A percentile compares a stretch with the other conserved stretches of the same genome.
Conservation (phyloP, 495 filamentous ascomycete species). For the Aspergillus incahuasiensis region DNA sequence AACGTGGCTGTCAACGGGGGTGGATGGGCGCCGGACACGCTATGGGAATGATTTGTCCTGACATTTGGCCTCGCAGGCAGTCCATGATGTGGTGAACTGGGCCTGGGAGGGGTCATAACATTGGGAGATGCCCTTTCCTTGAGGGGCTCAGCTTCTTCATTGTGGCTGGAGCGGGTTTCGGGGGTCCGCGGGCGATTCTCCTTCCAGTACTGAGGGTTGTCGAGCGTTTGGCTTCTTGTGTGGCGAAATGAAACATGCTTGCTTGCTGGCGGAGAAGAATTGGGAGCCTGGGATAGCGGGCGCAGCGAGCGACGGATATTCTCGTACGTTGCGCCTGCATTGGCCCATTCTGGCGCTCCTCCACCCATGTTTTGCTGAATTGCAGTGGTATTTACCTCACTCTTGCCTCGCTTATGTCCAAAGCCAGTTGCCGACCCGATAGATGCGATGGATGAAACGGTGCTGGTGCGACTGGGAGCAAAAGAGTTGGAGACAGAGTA, state of each 20-base stretch:
- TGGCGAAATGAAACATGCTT: slow-evolving; percentile 34
- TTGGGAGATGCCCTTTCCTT: slow-evolving; percentile 21
- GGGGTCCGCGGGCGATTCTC: slow-evolving; percentile 32
- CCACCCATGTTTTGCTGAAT: slow-evolving; percentile 31
- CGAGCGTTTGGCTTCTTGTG: slow-evolving; percentile 41
- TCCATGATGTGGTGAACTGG: slow-evolving; percentile 17
- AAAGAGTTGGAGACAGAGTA: slow-evolving; percentile 67
- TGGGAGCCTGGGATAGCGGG: slow-evolving; percentile 67
- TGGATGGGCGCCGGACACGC: slow-evolving; percentile 39
- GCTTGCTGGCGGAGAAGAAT: slow-evolving; percentile 35
- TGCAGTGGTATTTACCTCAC: slow-evolving; percentile 55
- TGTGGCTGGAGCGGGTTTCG: slow-evolving; percentile 25
- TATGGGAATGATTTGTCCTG: slow-evolving; percentile 36
- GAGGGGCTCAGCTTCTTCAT: slow-evolving; percentile 32
- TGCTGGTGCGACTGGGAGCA: slow-evolving; percentile 67
- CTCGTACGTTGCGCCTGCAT: slow-evolving; percentile 57
- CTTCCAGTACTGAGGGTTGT: slow-evolving; percentile 35
- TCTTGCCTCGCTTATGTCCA: slow-evolving; percentile 72
- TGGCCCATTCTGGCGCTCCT: slow-evolving; percentile 32
- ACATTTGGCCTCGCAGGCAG: slow-evolving; percentile 34
- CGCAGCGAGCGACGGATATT: slow-evolving; percentile 71
- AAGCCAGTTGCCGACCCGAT: slow-evolving; percentile 47
- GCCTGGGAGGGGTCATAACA: slow-evolving; percentile 29
- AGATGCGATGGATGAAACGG: slow-evolving; percentile 72
- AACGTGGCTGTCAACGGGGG: slow-evolving; percentile 45